These are phyloP conservation scores for Picea engelmannii DNA, from an alignment of 83 land plant species.

Conservation along the genomic window DNA sequence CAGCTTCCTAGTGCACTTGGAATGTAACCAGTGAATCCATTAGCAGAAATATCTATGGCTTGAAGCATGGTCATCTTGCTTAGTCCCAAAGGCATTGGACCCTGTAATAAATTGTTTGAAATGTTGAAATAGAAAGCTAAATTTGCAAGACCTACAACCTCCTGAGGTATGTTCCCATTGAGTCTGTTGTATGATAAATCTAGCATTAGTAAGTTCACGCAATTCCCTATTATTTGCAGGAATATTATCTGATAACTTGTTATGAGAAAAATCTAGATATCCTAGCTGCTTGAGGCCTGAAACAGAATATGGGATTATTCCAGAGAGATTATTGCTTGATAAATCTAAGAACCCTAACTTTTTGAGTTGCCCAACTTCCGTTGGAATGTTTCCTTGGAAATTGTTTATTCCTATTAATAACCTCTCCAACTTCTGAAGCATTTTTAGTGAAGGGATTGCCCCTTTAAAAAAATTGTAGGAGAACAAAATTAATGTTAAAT, in stretches of 20 bases:
- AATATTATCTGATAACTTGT: constrained; percentile 47
- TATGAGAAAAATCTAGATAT: constrained; percentile 30
- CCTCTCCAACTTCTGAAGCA: too few species aligned
- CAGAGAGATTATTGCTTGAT: neutral
- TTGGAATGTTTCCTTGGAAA: constrained; percentile 41
- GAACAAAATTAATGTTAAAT: too few species aligned
- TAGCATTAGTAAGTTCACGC: constrained; percentile 19
- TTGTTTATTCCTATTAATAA: constrained; percentile 12
- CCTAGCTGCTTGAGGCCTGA: constrained; percentile 33
- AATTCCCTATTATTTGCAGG: constrained; percentile 32
- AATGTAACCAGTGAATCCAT: neutral
- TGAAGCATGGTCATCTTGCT: constrained; percentile 43
- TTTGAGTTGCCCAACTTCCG: too few species aligned
- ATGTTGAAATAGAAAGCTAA: constrained; percentile 42
- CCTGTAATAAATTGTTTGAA: constrained; percentile 43
- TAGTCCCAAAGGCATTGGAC: constrained; percentile 41
- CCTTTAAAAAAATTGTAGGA: too few species aligned
- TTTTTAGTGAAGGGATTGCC: too few species aligned
- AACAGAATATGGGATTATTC: constrained; percentile 18
- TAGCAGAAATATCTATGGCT: constrained; percentile 47
- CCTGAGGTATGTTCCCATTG: constrained; percentile 37
- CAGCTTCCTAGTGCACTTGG: neutral
- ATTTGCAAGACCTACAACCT: constrained; percentile 24
- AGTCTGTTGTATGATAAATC: constrained; percentile 56
- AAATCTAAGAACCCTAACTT: too few species aligned